Percentiles rank a stretch among this genome's conserved stretches.
These are phyloP conservation scores for Pleoardoris graminearum DNA, from an alignment of 2,329 filamentous ascomycete species.

Conservation along the genomic window DNA sequence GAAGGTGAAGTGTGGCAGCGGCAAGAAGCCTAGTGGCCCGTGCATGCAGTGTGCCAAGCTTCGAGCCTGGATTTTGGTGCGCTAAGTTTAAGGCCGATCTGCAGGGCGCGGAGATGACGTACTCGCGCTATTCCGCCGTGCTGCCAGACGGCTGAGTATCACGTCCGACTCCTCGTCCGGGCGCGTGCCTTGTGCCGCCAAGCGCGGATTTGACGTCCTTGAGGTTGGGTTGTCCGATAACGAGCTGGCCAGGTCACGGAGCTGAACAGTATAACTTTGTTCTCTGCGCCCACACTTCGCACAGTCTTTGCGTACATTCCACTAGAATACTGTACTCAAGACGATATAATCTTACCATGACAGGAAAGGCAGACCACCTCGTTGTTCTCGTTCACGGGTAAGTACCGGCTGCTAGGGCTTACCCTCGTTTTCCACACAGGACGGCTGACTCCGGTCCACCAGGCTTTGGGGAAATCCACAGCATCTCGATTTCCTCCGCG, in stretches of 20 bases:
- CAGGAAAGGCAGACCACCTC: slow-evolving; percentile 62
- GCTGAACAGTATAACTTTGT: slow-evolving; percentile 4
- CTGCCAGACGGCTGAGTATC: slow-evolving; percentile 2
- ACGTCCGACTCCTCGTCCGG: background rate
- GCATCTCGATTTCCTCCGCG: slow-evolving; percentile 71
- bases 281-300: background rate
- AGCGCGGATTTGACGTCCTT: slow-evolving; percentile 8
- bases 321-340: too few relatives aligned
- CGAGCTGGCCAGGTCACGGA: slow-evolving; percentile 26
- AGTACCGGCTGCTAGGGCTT: too few relatives aligned
- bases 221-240: slow-evolving; percentile 18
- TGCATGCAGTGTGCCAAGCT: background rate
- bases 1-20: background rate
- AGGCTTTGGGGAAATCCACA: slow-evolving; percentile 80
- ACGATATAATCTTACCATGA: slow-evolving; percentile 18
- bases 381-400: slow-evolving; percentile 78
- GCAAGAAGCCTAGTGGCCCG: background rate
- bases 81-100: background rate
- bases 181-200: background rate
- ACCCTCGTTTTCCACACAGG: too few relatives aligned
- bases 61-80: background rate
- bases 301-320: too few relatives aligned
- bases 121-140: too few relatives aligned
- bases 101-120: background rate
- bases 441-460: slow-evolving; percentile 22